Base-by-base conservation (phyloP, 2,329 filamentous ascomycete species). In the Stagonosporopsis tanaceti region DNA sequence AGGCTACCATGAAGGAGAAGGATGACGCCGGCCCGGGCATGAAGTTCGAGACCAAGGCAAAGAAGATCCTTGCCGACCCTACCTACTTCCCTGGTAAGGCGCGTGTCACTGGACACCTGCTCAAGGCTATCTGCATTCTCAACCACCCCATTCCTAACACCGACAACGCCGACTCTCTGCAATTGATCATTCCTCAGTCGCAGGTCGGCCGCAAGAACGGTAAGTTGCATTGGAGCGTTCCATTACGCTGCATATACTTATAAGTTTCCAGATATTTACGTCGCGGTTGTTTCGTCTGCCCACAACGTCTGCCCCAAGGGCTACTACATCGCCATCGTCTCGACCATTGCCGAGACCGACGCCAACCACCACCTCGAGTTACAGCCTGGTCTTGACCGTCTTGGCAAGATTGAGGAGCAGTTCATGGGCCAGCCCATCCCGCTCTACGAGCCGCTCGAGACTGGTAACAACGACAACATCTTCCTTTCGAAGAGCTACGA, bases 401-500 rank as follows among this genome's bases (percentile, higher is more conserved):
- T 99, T 28, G 95, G 95, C 68, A 87, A 87, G 77, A 95, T 97
- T 63, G 93, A 98, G 81, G 95, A 98, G 85, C 93, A 93, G 78
- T 99, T 98, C 81, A 93, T 97, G 90, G 91, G 92, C 25, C 81
- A 92, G 28, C 92, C 95, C 17, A 97, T 97, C 66, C 93, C 95
- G 50, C 85, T 99, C 60, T 98, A 97, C 78, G 93, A 96, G 80
- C 96, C 95, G 22, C 77, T 94, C 46, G 90, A 92, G 72, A 86
- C 89, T 72, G 95, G 95, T 63, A 84, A 82, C 67, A 90, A 88
- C 68, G 93, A 97, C 82, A 93, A 93, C 79, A 89, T 99, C 78
- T 99, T 93, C 82, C 93, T 99, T 76, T 97, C 93, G 72, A 97
- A 96, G 88, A 97, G 92, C 82, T 99, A 99, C 80, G 96, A 99